Evolutionary conservation across 2,329 filamentous ascomycete genomes (phyloP).

Genomic region (Talaromyces sp.): DNA sequence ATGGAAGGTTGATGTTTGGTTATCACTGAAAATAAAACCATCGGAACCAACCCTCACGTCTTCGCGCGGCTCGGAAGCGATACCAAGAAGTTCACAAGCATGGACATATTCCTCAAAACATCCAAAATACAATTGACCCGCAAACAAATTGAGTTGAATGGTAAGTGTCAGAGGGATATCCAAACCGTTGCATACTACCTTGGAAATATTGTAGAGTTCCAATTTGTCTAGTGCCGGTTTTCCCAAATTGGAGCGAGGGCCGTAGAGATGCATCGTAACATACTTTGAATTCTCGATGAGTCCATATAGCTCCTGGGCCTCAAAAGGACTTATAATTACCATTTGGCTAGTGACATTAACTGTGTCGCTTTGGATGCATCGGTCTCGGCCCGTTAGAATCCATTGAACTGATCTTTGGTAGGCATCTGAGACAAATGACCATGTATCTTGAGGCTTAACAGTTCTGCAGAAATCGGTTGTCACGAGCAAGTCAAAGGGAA

Average conservation of each 20-base stretch:
- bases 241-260: conserved; percentile 40
- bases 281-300: neutral
- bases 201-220: conserved; percentile 33
- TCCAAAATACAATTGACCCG: neutral
- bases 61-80: neutral
- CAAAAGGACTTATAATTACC: neutral
- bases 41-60: neutral
- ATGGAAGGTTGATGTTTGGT: neutral
- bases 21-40: neutral
- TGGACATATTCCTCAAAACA: neutral
- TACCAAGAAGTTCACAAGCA: neutral
- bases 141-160: conserved; percentile 1
- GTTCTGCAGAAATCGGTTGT: conserved; percentile 1
- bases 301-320: neutral
- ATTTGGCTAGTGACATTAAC: neutral
- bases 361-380: neutral
- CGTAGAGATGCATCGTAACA: conserved; percentile 50
- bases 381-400: neutral
- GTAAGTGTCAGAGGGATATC: neutral
- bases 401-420: conserved; percentile 1
- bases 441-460: conserved; percentile 2
- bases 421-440: neutral
- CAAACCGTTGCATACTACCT: neutral
- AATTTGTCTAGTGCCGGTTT: conserved; percentile 44
- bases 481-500: neutral